phyloP scores from a whole-genome alignment of 352 stramenopile genomes.

The Globisporangium camurandrum region DNA sequence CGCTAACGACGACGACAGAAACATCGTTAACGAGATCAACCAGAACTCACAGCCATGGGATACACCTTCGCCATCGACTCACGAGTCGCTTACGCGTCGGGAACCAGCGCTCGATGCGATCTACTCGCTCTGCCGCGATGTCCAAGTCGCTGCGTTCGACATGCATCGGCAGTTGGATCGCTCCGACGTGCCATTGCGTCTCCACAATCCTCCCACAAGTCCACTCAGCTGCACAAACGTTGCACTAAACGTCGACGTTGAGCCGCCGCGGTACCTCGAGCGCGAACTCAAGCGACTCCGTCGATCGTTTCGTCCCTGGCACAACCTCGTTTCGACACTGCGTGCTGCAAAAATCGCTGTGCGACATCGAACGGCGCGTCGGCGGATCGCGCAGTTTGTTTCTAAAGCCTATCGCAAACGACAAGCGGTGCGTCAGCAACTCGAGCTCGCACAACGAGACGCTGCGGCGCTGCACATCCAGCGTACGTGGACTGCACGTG shows the following conservation, averaged over 20 bases:
- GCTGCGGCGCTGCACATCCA: constrained; percentile 20
- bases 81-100: background rate
- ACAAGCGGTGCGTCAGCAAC: constrained; percentile 2
- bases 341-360: constrained; percentile 18
- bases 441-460: constrained; percentile 7
- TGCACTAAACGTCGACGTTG: background rate
- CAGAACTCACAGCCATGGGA: background rate
- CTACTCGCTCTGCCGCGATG: constrained; percentile 11
- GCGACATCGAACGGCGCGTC: constrained; percentile 15
- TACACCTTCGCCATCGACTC: background rate
- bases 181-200: background rate
- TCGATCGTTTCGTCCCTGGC: constrained; percentile 43
- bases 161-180: constrained; percentile 3
- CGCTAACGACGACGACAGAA: background rate
- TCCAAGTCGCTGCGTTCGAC: constrained; percentile 13
- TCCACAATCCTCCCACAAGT: too few relatives aligned
- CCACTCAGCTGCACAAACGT: too few relatives aligned
- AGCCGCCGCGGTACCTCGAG: constrained; percentile 34
- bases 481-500: constrained; percentile 15
- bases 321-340: constrained; percentile 13
- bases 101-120: constrained; percentile 11
- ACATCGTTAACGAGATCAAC: background rate
- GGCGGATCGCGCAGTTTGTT: constrained; percentile 24
- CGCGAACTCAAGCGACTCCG: constrained; percentile 62
- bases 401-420: constrained; percentile 5